Conservation (phyloP, 192 early-diverging fungal genomes). For the Powellomyces hirtus region DNA sequence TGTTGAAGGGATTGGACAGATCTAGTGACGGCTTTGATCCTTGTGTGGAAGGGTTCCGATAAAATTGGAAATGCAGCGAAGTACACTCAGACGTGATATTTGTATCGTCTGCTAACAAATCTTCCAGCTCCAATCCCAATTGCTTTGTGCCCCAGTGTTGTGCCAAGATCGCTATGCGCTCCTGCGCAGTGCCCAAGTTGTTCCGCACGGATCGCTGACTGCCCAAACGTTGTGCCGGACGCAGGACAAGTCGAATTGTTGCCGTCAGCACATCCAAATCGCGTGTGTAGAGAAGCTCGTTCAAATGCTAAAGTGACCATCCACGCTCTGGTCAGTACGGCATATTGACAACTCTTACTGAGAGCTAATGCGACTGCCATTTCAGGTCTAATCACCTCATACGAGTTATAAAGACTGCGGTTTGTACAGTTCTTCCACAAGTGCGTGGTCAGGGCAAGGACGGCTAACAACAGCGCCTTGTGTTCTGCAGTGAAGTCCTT, state of each 20-base stretch:
- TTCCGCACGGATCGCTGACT: slow-evolving; percentile 60
- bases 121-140: slow-evolving; percentile 45
- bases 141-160: slow-evolving; percentile 62
- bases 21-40: slow-evolving; percentile 1
- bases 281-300: slow-evolving; percentile 71
- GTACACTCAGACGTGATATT: slow-evolving; percentile 39
- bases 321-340: too few relatives aligned
- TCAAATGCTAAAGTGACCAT: slow-evolving; percentile 78
- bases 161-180: slow-evolving; percentile 57
- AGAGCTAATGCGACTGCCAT: slow-evolving; percentile 33
- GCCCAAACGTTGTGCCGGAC: slow-evolving; percentile 86
- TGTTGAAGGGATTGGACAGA: too few relatives aligned
- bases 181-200: slow-evolving; percentile 54
- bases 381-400: too few relatives aligned
- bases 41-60: slow-evolving; percentile 51
- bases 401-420: slow-evolving; percentile 89
- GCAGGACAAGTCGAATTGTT: slow-evolving; percentile 75
- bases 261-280: slow-evolving; percentile 80
- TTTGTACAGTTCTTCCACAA: slow-evolving; percentile 95
- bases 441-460: slow-evolving; percentile 72
- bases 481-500: slow-evolving; percentile 54
- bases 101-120: slow-evolving; percentile 37
- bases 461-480: slow-evolving; percentile 57
- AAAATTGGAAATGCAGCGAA: slow-evolving; percentile 62
- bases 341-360: too few relatives aligned